Evolutionary conservation across 805 yeast genomes (phyloP), one percentile per base, ranked within the genome.

Genomic region (Candida schatavii): DNA sequence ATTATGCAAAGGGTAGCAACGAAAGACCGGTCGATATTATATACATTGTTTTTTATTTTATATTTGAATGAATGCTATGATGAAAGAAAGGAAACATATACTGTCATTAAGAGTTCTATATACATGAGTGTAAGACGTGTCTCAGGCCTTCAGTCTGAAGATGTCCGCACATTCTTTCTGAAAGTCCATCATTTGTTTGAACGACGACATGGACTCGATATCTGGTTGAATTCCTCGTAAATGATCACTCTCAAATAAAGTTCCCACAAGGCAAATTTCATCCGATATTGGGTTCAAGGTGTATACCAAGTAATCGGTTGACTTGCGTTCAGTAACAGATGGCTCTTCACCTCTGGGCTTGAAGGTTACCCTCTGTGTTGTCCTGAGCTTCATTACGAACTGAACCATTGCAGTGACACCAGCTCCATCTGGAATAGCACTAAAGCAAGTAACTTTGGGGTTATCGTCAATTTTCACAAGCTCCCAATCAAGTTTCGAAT

Each of bases 401-500:
- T 70, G 74, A 15, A 66, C 58, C 51, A 58, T 62, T 6, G 68
- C 55, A 17, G 72, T 57, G 36, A 68, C 54, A 39, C 68, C 67
- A 35, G 66, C 55, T 5, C 57, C 46, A 53, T 70, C 75, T 57
- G 85, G 80, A 52, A 85, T 68, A 2, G 85, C 81, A 49, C 83
- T 83, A 52, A 90, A 78, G 3, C 82, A 73, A 36, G 86, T 72
- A 25, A 89, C 70, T 58, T 83, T 84, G 20, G 97, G 97, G 36
- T 78, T 74, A 25, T 71, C 65, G 50, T 80, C 83, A 52, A 88
- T 80, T 50, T 83, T 80, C 21, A 81, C 65, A 40, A 90, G 68
- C 53, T 85, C 83, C 97, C 97, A 90, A 41, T 78, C 81, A 47
- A 88, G 65, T 37, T 74, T 72, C 31, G 78, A 65, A 43, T 74